Evolutionary conservation across 2,329 filamentous ascomycete species (phyloP), one percentile per base, ranked within the genome.

Genomic region (Trichoderma sp.): DNA sequence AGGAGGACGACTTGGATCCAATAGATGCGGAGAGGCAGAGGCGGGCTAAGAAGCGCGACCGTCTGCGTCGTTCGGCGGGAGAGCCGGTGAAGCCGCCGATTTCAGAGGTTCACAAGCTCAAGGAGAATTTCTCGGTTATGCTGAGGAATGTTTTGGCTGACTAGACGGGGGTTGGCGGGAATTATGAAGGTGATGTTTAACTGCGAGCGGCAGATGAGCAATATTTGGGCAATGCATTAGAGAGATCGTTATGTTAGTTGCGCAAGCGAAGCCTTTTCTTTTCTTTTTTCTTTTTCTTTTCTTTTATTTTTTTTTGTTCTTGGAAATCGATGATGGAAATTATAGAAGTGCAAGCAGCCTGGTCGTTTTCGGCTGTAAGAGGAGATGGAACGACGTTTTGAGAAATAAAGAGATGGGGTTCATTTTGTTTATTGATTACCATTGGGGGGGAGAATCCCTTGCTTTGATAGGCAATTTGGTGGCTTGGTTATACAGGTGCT

Each of bases 21-120:
- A 96, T 99, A 71, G 89, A 89, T 70, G 92, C 92, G 6, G 95
- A 98, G 82, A 84, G 94, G 69, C 91, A 89, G 74, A 85, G 92
- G 69, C 85, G 94, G 70, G 86, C 88, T 9, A 92, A 90, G 82
- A 88, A 86, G 72, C 92, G 94, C 75, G 94, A 97, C 76, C 87
- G 91, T 69, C 83, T 99, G 64, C 86, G 92, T 71, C 84, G 93
- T 64, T 90, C 87, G 52, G 93, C 93, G 1, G 93, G 93, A 35
- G 93, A 97, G 81, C 93, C 93, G 1, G 82, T 84, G 63, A 97
- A 97, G 81, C 93, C 93, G 4, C 80, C 83, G 2, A 87, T 97
- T n/a, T 82, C 79, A 27, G 93, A 97, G 82, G 86, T 97, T 61
- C 84, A 92, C 75, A 94, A 93, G 77, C 79, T 97, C 75, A 88